Conservation (phyloP, 176 grass and related monocot genomes). For the maize (Zea mays) region DNA sequence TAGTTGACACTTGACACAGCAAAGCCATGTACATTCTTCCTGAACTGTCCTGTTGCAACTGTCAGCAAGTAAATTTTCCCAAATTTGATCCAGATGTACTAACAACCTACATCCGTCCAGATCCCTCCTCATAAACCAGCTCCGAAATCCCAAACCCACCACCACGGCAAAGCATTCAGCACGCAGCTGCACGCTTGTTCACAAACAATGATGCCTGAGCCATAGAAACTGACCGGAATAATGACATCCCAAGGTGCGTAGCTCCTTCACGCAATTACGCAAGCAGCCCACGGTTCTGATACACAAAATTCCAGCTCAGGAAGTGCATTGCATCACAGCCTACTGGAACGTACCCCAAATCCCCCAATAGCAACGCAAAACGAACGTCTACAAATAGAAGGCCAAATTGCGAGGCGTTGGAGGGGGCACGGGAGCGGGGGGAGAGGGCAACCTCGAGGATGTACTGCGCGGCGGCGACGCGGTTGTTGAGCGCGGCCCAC, state of each 20-base stretch:
- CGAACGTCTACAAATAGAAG: not conserved
- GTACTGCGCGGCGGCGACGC: constrained; percentile 86
- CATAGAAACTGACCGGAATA: not conserved
- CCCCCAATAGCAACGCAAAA: not conserved
- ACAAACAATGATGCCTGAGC: not conserved
- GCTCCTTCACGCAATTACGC: not conserved
- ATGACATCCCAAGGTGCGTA: not conserved
- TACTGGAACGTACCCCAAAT: constrained; percentile 11
- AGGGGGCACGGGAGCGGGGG: not conserved
- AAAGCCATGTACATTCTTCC: not conserved
- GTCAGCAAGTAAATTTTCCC: not conserved
- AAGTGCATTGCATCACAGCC: not conserved
- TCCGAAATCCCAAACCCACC: not conserved
- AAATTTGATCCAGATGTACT: not conserved
- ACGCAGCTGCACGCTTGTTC: not conserved
- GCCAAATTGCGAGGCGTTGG: not conserved
- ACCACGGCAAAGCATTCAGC: not conserved
- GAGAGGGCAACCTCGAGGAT: constrained; percentile 69
- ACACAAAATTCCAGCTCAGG: constrained; percentile 14
- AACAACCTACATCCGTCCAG: not conserved
- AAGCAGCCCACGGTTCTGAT: not conserved
- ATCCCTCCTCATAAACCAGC: not conserved
- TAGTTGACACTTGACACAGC: not conserved
- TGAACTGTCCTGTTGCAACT: not conserved
- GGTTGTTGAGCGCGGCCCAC: constrained; percentile 98